These are phyloP conservation scores for Coccomyxa sp. DNA, from an alignment of 139 green algal genomes.

Conservation along the genomic window DNA sequence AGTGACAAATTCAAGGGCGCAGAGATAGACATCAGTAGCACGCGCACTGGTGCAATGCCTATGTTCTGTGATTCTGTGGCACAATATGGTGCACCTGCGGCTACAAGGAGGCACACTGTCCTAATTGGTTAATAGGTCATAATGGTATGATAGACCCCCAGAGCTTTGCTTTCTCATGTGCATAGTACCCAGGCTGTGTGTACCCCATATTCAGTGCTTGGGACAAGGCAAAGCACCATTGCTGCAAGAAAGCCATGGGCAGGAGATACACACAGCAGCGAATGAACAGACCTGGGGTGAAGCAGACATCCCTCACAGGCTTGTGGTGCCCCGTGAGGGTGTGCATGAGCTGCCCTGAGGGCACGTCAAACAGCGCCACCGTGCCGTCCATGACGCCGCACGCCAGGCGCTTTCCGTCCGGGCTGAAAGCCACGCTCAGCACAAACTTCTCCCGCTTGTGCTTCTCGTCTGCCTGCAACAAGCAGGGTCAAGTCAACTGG, in stretches of 20 bases:
- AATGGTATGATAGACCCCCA: too few species aligned
- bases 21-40: too few species aligned
- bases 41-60: too few species aligned
- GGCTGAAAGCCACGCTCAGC: slow-evolving; percentile 63
- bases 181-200: too few species aligned
- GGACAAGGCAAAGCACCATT: background rate
- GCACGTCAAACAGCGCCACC: slow-evolving; percentile 70
- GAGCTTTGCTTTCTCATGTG: too few species aligned
- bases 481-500: background rate
- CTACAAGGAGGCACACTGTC: too few species aligned
- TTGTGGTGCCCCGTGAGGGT: slow-evolving; percentile 78
- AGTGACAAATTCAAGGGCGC: too few species aligned
- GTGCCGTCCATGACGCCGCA: slow-evolving; percentile 74
- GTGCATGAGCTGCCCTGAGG: slow-evolving; percentile 54
- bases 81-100: too few species aligned
- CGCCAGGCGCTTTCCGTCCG: slow-evolving; percentile 65
- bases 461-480: slow-evolving; percentile 27
- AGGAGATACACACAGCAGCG: background rate
- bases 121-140: too few species aligned
- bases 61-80: too few species aligned
- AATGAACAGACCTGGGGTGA: slow-evolving; percentile 58
- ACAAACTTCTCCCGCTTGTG: slow-evolving; percentile 62
- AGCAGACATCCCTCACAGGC: slow-evolving; percentile 75
- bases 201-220: too few species aligned
- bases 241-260: background rate